Evolutionary conservation across 2,329 filamentous ascomycete species (phyloP), one percentile per base, ranked within the genome.

Genomic region (Monosporascus cannonballus): DNA sequence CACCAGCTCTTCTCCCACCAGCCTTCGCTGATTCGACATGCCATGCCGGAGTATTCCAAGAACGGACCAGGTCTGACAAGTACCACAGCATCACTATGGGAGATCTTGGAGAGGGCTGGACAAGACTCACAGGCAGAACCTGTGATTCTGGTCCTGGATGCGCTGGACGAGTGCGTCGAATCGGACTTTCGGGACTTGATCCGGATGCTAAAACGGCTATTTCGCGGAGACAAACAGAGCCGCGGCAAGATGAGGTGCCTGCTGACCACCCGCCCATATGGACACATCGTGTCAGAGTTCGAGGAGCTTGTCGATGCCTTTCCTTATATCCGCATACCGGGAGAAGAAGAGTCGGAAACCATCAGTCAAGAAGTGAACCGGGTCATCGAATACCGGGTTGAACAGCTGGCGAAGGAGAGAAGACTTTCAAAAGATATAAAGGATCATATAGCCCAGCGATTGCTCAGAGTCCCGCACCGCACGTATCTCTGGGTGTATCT

Each of bases 401-500:
- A 65, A 0, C 51, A 56, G 41, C 54, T 68, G 15, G 49, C 54
- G 18, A 54, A 55, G 9, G 46, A 49, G 20, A 46, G 38, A 20
- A 22, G 46, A 4, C 41, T 69, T 5, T 50, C 49, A 30, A 5
- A 34, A 0, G 7, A 55, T 8, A 44, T 64, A 25, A 61, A 57
- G 25, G 34, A 22, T 7, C 25, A 61, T 25, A 47, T 70, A 1
- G 44, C 54, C 49, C 15, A 57, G 51, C 55, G 38, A 14, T 47
- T 67, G 44, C 52, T 56, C 20, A 44, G 49, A 7, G 51, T 51
- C 25, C 30, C 54, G 1, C 58, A 72, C 39, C 66, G 69, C 11
- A 73, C 69, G 0, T 73, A 72, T 49, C 67, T 73, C 17, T 73
- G 66, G 70, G 57, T 71, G 4, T 60, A 69, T 39, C 62, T 73